These are phyloP conservation scores for Hypoxylon rickii DNA, from an alignment of 495 filamentous ascomycete species.

Conservation along the genomic window DNA sequence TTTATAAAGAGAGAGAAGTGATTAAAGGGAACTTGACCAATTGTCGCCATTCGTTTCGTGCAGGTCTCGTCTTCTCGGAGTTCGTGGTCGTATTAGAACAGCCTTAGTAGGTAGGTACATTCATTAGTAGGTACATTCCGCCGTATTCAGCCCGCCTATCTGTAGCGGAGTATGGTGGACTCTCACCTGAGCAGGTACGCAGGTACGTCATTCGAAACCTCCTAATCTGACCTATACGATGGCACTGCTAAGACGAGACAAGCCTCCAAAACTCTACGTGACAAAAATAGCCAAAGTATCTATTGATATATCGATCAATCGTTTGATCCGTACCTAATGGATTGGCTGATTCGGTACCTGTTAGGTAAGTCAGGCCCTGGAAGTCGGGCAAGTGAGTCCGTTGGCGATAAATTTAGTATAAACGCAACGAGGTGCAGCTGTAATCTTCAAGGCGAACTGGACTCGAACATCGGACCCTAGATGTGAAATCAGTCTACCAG, in stretches of 20 bases:
- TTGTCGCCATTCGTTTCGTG: too few species aligned
- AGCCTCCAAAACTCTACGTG: constrained; percentile 13
- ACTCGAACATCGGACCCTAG: too few species aligned
- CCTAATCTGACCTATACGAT: constrained; percentile 11
- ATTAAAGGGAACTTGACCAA: too few species aligned
- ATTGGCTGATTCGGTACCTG: too few species aligned
- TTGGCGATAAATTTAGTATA: background rate
- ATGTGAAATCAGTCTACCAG: background rate
- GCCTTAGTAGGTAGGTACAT: too few species aligned
- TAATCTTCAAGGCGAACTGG: background rate
- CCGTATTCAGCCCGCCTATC: too few species aligned
- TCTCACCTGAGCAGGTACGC: constrained; percentile 10
- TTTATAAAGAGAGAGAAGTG: too few species aligned
- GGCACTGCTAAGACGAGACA: constrained; percentile 13
- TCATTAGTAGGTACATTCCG: too few species aligned
- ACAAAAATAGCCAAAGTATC: constrained; percentile 2
- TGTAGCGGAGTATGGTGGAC: background rate
- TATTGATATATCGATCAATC: too few species aligned
- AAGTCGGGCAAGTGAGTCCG: background rate
- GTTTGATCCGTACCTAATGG: too few species aligned
- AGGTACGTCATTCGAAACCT: constrained; percentile 15
- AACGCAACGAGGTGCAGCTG: constrained; percentile 6
- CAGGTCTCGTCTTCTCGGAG: too few species aligned
- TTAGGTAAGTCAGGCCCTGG: background rate
- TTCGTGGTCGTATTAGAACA: too few species aligned